A percentile compares a stretch with the other conserved stretches of the same genome.
Evolutionary conservation across 805 yeast genomes (phyloP).

Genomic region (Yarrowia phangngaensis): DNA sequence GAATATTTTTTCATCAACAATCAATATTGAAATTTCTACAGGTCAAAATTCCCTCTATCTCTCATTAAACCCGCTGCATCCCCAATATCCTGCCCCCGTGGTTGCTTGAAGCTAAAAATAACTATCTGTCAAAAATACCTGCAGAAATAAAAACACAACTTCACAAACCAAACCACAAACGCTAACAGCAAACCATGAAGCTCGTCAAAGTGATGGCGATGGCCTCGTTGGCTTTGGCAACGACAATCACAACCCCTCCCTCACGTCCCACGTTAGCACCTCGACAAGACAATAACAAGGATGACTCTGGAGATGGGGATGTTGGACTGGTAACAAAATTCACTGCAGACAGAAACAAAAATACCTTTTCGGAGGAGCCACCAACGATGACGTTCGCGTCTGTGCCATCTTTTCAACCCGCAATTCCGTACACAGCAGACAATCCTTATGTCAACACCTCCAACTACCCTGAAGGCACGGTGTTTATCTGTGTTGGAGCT

Average conservation of each 20-base stretch:
- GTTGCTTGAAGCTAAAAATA: no score
- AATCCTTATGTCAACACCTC: conserved; percentile 63
- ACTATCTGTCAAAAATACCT: no score
- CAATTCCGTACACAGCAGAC: conserved; percentile 31
- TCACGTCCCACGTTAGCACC: conserved; percentile 17
- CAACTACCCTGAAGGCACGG: conserved; percentile 65
- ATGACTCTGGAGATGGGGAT: background rate
- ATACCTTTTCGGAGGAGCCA: conserved; percentile 17
- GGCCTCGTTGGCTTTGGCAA: conserved; percentile 18
- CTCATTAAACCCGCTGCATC: no score
- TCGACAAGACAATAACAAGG: conserved; percentile 11
- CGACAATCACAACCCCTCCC: conserved; percentile 24
- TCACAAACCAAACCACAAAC: background rate
- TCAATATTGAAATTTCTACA: no score
- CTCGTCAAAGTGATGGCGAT: conserved; percentile 21
- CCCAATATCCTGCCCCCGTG: no score
- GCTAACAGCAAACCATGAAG: conserved; percentile 26
- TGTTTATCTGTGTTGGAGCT: conserved; percentile 76
- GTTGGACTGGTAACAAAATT: background rate
- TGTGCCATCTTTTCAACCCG: conserved; percentile 8
- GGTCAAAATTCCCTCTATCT: no score
- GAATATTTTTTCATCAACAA: no score
- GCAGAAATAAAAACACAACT: background rate
- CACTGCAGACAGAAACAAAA: conserved; percentile 17
- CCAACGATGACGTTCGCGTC: conserved; percentile 12